Conservation (phyloP, 108 stramenopile genomes). For the Fistulifera pelliculosa region DNA sequence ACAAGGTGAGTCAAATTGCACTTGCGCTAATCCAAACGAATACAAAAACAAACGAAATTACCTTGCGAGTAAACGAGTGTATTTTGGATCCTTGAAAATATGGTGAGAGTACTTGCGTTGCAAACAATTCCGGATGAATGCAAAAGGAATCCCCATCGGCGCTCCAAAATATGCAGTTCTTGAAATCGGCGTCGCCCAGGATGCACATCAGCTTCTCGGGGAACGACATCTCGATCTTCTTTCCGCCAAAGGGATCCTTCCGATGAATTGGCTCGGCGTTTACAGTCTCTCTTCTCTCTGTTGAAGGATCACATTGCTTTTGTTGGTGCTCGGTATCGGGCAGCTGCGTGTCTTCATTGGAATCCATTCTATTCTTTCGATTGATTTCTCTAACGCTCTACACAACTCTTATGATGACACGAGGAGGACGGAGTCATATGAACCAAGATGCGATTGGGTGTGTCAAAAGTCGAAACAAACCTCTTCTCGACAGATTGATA, state of each 20-base stretch:
- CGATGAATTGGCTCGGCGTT: background rate
- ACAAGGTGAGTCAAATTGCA: too few relatives aligned
- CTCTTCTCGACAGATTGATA: background rate
- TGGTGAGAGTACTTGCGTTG: constrained; percentile 11
- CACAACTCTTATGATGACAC: too few relatives aligned
- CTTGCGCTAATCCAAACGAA: too few relatives aligned
- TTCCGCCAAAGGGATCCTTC: background rate
- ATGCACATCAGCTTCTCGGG: constrained; percentile 24
- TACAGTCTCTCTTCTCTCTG: background rate
- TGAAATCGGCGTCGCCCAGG: constrained; percentile 7
- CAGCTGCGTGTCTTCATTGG: background rate
- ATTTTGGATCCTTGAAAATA: constrained; percentile 34
- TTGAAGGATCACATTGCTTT: background rate
- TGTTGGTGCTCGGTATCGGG: background rate
- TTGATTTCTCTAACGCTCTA: background rate
- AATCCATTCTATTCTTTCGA: background rate
- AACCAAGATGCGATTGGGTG: too few relatives aligned
- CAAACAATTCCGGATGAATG: constrained; percentile 19
- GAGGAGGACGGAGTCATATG: too few relatives aligned
- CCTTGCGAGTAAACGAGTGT: constrained; percentile 30
- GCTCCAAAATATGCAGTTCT: constrained; percentile 22
- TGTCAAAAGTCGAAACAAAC: background rate
- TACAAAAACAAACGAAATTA: too few relatives aligned
- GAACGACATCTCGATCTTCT: background rate
- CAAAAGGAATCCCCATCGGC: constrained; percentile 25